Evolutionary conservation across 208 protist genomes (phyloP), one percentile per base, ranked within the genome.

Genomic region (Acanthamoeba sp.): DNA sequence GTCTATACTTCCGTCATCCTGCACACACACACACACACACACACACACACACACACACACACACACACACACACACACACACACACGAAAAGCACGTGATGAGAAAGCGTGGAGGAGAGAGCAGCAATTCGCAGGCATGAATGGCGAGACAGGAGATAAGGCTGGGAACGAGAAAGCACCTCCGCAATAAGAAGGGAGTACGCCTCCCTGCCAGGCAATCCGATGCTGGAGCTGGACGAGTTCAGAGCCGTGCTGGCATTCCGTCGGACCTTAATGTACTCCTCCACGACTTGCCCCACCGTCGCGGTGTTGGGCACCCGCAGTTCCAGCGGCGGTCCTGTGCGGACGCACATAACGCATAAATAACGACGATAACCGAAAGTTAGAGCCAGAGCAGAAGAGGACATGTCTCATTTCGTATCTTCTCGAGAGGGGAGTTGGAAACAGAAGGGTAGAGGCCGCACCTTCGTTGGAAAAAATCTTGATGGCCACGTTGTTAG

Each of bases 401-500:
- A n/a, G n/a, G n/a, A n/a, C n/a, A n/a, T n/a, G n/a, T n/a, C n/a
- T n/a, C n/a, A n/a, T n/a, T n/a, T n/a, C n/a, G n/a, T n/a, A n/a
- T n/a, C n/a, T n/a, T n/a, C n/a, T n/a, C n/a, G n/a, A n/a, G n/a
- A n/a, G n/a, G n/a, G n/a, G n/a, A n/a, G n/a, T n/a, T n/a, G n/a
- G n/a, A n/a, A n/a, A 45, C 24, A n/a, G 69, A 1, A 78, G 34
- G 45, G 1, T 4, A 40, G 69, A 78, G 34, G 38, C 5, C 12
- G 38, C 9, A 80, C 80, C 80, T 89, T 89, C 52, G 29, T 89
- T 64, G 24, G 50, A 66, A 18, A 89, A 89, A 45, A 89, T 64
- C 52, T 89, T 89, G 52, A 89, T 64, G n/a, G 80, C 52, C 16
- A 89, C 48, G 48, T 89, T 89, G 80, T 89, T 89, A 27, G 80